A percentile compares a stretch with the other conserved stretches of the same genome.
These are phyloP conservation scores for Pulicaria dysenterica DNA, from an alignment of 129 eudicot genomes.

Conservation along the genomic window DNA sequence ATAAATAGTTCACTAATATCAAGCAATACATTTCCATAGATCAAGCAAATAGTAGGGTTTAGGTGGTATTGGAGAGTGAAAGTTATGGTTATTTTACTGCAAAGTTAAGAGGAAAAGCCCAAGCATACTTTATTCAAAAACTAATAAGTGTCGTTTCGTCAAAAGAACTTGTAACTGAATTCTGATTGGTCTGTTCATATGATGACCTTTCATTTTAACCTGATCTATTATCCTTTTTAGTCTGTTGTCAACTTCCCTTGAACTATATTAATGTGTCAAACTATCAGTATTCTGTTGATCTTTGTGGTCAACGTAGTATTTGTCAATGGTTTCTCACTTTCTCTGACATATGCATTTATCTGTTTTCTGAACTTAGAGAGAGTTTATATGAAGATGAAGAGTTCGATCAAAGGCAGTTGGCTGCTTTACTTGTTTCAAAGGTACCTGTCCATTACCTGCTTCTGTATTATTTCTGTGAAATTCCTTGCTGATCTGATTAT, in stretches of 20 bases:
- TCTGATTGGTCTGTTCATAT: neutral
- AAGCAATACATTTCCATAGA: neutral
- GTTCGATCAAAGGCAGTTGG: slow-evolving; percentile 73
- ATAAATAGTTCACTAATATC: neutral
- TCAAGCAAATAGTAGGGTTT: neutral
- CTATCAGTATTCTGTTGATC: slow-evolving; percentile 8
- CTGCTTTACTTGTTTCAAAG: slow-evolving; percentile 92
- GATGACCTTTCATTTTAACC: neutral
- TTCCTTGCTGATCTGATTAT: neutral
- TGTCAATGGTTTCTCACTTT: neutral
- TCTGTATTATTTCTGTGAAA: neutral
- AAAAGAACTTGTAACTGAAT: slow-evolving; percentile 1
- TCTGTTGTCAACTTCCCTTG: neutral
- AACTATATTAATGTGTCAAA: neutral
- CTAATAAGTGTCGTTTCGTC: neutral
- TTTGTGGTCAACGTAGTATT: neutral
- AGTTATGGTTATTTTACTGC: slow-evolving; percentile 16
- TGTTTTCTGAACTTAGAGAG: slow-evolving; percentile 53
- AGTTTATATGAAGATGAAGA: slow-evolving; percentile 92
- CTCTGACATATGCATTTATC: slow-evolving; percentile 8
- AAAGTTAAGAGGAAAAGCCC: neutral
- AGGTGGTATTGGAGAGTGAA: slow-evolving; percentile 15
- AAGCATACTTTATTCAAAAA: neutral
- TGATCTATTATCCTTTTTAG: neutral
- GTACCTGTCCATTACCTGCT: slow-evolving; percentile 29